A percentile compares a stretch with the other conserved stretches of the same genome.
phyloP scores from a whole-genome alignment of 345 rosid genomes.

The Salix purpurea region DNA sequence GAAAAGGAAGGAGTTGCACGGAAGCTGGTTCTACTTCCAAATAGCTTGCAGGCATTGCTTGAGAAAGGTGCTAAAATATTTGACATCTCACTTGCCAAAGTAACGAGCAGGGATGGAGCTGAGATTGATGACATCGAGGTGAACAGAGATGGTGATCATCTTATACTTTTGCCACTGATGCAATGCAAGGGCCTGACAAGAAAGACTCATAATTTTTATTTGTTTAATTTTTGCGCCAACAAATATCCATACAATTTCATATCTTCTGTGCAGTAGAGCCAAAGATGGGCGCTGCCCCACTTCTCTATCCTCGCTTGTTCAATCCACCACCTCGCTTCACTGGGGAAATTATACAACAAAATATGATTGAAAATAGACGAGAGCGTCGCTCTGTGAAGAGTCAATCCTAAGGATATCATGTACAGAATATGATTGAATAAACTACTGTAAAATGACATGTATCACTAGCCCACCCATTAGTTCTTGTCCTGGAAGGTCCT shows the following conservation, averaged over 20 bases:
- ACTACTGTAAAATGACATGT: too few species aligned
- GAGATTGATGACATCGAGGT: slow-evolving; percentile 68
- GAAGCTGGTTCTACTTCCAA: slow-evolving; percentile 64
- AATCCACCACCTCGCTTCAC: too few species aligned
- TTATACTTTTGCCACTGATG: slow-evolving; percentile 44
- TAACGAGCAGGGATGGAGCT: slow-evolving; percentile 49
- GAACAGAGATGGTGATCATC: slow-evolving; percentile 81
- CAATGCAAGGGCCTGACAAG: not conserved
- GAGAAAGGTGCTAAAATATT: slow-evolving; percentile 59
- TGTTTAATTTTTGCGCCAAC: not conserved
- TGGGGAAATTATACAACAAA: too few species aligned
- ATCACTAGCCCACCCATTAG: too few species aligned
- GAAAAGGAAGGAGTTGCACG: slow-evolving; percentile 44
- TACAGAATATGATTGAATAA: too few species aligned
- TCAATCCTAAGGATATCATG: too few species aligned
- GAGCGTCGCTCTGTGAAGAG: too few species aligned
- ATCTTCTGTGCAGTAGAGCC: not conserved
- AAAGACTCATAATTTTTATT: not conserved
- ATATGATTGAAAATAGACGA: too few species aligned
- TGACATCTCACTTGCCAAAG: slow-evolving; percentile 42
- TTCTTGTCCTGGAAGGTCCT: too few species aligned
- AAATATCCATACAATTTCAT: not conserved
- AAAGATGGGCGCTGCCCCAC: not conserved
- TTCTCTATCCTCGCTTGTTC: too few species aligned
- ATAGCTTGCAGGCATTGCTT: slow-evolving; percentile 51